Base-by-base conservation (phyloP, 805 yeast species). In the Yamadazyma olivae region DNA sequence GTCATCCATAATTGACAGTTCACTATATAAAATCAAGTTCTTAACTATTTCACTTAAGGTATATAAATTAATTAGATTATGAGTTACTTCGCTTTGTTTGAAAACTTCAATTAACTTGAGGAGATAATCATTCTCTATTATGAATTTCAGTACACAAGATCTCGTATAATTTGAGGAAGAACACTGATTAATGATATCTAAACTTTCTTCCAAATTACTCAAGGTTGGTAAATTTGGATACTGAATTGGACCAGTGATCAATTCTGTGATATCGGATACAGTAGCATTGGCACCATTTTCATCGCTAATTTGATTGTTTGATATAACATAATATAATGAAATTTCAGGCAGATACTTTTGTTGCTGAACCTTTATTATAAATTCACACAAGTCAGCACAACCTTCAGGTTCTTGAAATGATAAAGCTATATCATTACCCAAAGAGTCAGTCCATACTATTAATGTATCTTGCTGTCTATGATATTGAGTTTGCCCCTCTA, bases 391-490 rank as follows among this genome's bases (percentile, higher is more conserved):
- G 5, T 79, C 75, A 9, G 85, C 75, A 58, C 99, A 91, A 0
- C 97, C 98, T 30, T 82, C 83, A 23, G 86, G 79, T 50, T 89
- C 97, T 57, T 91, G 96, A 57, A 91, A 91, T 30, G 95, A 83
- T 17, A 91, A 67, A 1, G 98, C 98, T 44, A 87, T 77, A 57
- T 88, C 95, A 35, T 71, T 73, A 4, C 71, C 73, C 6, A 82
- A 79, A 14, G 74, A 70, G 51, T 87, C 96, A 7, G 95, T 84
- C 98, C 98, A 91, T 15, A 91, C 96, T 7, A 91, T 87, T 32
- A 91, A 66, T 0, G 97, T 89, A 40, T 89, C 97, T 53, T 89
- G 96, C 53, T 93, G 98, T 51, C 95, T 75, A 55, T 91, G 97
- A 55, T 85, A 91, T 48, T 85, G 95, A 3, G 80, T 81, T 19